A percentile compares a stretch with the other conserved stretches of the same genome.
These are phyloP conservation scores for Phaeodactylum tricornutum DNA, from an alignment of 108 stramenopile species.

Conservation along the genomic window DNA sequence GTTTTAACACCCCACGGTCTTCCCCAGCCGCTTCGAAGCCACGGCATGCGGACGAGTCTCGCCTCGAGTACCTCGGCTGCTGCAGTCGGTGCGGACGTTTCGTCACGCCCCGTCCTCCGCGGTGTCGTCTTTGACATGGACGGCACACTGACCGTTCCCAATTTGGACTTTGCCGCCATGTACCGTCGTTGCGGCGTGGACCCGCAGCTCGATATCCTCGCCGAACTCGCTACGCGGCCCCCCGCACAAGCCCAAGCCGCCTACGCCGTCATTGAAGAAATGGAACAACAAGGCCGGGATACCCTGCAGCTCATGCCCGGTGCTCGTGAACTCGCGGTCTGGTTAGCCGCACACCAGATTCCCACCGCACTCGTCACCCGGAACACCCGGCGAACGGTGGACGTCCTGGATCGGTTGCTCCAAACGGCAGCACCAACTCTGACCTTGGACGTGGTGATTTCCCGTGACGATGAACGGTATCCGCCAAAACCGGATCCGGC, in stretches of 20 bases:
- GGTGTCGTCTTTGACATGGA: conserved; percentile 56
- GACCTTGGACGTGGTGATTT: too few species aligned
- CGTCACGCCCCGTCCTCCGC: conserved; percentile 11
- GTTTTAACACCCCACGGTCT: too few species aligned
- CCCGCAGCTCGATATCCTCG: conserved; percentile 21
- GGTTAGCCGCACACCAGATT: conserved; percentile 21
- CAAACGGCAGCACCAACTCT: not conserved
- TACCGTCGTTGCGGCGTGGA: conserved; percentile 20
- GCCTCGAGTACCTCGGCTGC: too few species aligned
- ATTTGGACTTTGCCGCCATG: conserved; percentile 32
- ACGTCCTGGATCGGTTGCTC: conserved; percentile 1
- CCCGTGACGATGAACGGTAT: conserved; percentile 19
- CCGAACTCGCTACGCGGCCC: conserved; percentile 5
- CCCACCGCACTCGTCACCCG: conserved; percentile 37
- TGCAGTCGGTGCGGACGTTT: too few species aligned
- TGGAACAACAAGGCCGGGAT: conserved; percentile 33
- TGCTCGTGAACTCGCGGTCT: conserved; percentile 17
- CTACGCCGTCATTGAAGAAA: conserved; percentile 25
- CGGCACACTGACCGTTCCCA: conserved; percentile 34
- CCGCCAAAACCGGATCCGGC: conserved; percentile 35
- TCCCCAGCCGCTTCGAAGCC: too few species aligned
- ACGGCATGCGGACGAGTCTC: too few species aligned
- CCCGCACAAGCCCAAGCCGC: not conserved
- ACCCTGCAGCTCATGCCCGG: conserved; percentile 32
- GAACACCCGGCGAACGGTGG: conserved; percentile 19